A percentile compares a stretch with the other conserved stretches of the same genome.
These are phyloP conservation scores for Saccharomycopsis malanga DNA, from an alignment of 805 yeast species.

Conservation along the genomic window DNA sequence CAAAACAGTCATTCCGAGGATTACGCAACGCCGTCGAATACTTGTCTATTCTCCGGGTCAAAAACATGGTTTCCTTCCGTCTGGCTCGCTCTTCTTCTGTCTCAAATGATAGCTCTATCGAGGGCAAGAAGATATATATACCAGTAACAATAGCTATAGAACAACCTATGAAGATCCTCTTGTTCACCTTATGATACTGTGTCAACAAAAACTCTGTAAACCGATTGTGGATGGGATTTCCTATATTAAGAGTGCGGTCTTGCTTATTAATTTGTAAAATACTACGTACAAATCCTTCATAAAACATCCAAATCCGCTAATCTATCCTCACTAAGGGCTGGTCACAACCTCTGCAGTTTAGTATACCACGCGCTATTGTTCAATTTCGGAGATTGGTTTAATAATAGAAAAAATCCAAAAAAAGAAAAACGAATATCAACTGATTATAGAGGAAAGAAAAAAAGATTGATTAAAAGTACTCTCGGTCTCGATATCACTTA, in stretches of 20 bases:
- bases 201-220: neutral
- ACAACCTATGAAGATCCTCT: neutral
- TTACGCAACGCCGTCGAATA: slow-evolving; percentile 79
- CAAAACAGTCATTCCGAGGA: slow-evolving; percentile 84
- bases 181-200: neutral
- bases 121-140: slow-evolving; percentile 2
- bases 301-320: too few relatives aligned
- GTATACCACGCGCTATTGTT: too few relatives aligned
- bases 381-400: too few relatives aligned
- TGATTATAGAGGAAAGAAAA: too few relatives aligned
- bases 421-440: too few relatives aligned
- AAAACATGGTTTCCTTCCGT: slow-evolving; percentile 5
- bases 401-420: too few relatives aligned
- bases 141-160: neutral
- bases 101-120: neutral
- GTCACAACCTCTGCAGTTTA: too few relatives aligned
- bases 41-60: slow-evolving; percentile 49
- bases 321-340: too few relatives aligned
- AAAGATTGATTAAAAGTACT: too few relatives aligned
- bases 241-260: neutral
- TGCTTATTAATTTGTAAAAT: neutral
- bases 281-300: too few relatives aligned
- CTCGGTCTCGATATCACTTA: too few relatives aligned
- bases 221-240: neutral
- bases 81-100: neutral